Conservation (phyloP, 805 yeast genomes). For the Schizosaccharomyces pombe region DNA sequence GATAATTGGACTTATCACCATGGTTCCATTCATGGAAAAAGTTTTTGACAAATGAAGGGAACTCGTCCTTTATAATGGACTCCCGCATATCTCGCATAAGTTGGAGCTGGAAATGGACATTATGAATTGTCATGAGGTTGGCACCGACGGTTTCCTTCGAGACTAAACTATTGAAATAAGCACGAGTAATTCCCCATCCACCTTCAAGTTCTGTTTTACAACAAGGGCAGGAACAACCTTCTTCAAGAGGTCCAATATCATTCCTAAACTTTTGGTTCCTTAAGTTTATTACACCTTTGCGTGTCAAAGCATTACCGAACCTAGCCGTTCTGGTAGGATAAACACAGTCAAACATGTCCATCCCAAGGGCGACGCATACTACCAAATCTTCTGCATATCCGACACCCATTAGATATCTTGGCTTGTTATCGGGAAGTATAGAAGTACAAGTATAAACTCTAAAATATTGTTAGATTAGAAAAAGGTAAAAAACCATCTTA, state of each 20-base stretch:
- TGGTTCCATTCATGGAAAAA: conserved; percentile 17
- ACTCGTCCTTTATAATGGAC: conserved; percentile 19
- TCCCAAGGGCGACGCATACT: conserved; percentile 24
- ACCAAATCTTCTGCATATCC: conserved; percentile 26
- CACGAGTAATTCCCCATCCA: conserved; percentile 19
- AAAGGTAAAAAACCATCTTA: conserved; percentile 2
- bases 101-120: conserved; percentile 21
- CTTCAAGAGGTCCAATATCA: conserved; percentile 19
- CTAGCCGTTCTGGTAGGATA: conserved; percentile 23
- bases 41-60: conserved; percentile 17
- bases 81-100: conserved; percentile 20
- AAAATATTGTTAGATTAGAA: neutral
- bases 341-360: conserved; percentile 25
- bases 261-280: conserved; percentile 17
- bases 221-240: conserved; percentile 21
- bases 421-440: conserved; percentile 20
- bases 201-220: conserved; percentile 16
- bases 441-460: conserved; percentile 20
- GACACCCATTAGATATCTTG: conserved; percentile 25
- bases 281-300: conserved; percentile 17
- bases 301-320: conserved; percentile 23
- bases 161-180: conserved; percentile 18
- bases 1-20: conserved; percentile 16
- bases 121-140: conserved; percentile 22
- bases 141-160: conserved; percentile 24